These are phyloP conservation scores for Colletotrichum agaves DNA, from an alignment of 2,329 filamentous ascomycete genomes.

Conservation along the genomic window DNA sequence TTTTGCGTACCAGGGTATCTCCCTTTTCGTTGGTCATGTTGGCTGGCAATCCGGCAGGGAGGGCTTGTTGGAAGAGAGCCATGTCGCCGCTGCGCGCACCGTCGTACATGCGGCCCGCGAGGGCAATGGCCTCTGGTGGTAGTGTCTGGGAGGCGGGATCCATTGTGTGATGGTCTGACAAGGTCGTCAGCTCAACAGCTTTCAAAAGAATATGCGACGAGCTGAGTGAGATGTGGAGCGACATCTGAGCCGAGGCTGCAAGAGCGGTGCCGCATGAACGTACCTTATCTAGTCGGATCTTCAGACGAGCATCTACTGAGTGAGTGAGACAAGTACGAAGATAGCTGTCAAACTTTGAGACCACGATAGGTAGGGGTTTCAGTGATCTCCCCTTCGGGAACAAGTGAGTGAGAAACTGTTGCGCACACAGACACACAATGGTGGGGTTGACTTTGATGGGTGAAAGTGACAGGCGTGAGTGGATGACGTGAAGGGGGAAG, in stretches of 20 bases:
- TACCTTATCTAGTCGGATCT: background rate
- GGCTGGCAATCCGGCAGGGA: constrained; percentile 72
- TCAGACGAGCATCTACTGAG: too few species aligned
- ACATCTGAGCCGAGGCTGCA: background rate
- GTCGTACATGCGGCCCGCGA: constrained; percentile 75
- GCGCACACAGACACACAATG: background rate
- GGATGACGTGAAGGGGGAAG: constrained; percentile 14
- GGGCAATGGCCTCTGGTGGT: constrained; percentile 72
- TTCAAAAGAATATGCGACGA: accelerated
- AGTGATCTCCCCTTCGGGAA: too few species aligned
- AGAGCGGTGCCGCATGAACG: background rate
- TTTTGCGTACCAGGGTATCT: constrained; percentile 69
- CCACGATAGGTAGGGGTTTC: too few species aligned
- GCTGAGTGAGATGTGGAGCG: background rate
- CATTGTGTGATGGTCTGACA: background rate
- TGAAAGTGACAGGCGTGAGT: background rate
- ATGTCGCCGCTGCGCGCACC: constrained; percentile 70
- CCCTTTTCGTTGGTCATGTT: constrained; percentile 80
- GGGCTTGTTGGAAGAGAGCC: constrained; percentile 68
- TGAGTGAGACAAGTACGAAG: background rate
- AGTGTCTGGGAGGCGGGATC: constrained; percentile 45
- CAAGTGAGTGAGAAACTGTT: too few species aligned
- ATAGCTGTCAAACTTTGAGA: too few species aligned
- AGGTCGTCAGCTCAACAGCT: background rate
- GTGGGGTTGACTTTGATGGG: background rate